These are phyloP conservation scores for Trametes sp. DNA, from an alignment of 1,284 basidiomycete species.

Conservation along the genomic window DNA sequence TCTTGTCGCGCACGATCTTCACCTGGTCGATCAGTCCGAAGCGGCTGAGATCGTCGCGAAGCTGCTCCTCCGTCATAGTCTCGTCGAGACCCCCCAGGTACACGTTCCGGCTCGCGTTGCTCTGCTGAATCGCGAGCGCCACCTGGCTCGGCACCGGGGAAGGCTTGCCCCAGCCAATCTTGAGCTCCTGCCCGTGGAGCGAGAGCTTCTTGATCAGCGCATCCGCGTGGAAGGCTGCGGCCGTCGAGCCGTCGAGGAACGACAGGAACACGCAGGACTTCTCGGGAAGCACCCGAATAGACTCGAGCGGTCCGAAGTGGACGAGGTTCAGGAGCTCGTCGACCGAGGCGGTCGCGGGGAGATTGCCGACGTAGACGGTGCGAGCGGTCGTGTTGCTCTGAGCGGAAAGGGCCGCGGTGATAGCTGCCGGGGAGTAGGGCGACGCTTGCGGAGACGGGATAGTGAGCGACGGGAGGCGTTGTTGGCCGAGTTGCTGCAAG, in stretches of 20 bases:
- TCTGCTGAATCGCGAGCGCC: constrained; percentile 85
- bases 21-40: constrained; percentile 98
- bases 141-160: constrained; percentile 87
- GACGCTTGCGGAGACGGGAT: constrained; percentile 61
- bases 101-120: constrained; percentile 92
- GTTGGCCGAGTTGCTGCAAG: constrained; percentile 51
- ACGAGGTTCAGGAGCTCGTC: constrained; percentile 98
- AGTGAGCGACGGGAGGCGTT: constrained; percentile 68
- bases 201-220: constrained; percentile 92
- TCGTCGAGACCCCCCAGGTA: constrained; percentile 93
- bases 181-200: constrained; percentile 91
- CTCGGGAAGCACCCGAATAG: constrained; percentile 94
- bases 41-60: constrained; percentile 85
- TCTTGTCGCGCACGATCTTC: constrained; percentile 97
- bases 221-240: constrained; percentile 94
- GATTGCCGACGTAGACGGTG: constrained; percentile 97
- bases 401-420: constrained; percentile 70
- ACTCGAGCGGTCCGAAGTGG: constrained; percentile 97
- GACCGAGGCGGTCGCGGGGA: constrained; percentile 93
- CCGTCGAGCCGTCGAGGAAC: constrained; percentile 91
- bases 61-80: constrained; percentile 85
- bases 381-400: constrained; percentile 75
- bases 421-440: constrained; percentile 76
- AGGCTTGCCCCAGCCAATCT: constrained; percentile 96
- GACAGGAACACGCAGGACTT: constrained; percentile 99